Percentiles rank a stretch among this genome's conserved stretches.
phyloP scores from a whole-genome alignment of 495 filamentous ascomycete genomes.

The Clavariopsis aquatica region DNA sequence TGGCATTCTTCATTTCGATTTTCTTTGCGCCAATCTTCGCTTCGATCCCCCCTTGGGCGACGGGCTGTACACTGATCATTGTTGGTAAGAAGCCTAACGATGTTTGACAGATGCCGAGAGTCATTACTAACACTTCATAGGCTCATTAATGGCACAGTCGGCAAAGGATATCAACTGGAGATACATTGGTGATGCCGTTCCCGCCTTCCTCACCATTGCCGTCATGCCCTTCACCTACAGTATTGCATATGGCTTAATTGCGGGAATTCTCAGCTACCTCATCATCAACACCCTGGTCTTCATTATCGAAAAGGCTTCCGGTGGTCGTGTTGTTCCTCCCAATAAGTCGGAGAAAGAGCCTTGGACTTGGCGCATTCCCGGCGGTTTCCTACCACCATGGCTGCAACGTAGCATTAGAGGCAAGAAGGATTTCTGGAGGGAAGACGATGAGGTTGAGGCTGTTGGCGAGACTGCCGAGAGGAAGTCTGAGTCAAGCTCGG shows the following conservation, averaged over 20 bases:
- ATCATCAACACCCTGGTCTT: slow-evolving; percentile 66
- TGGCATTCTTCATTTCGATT: slow-evolving; percentile 82
- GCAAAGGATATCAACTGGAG: slow-evolving; percentile 81
- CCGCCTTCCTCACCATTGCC: slow-evolving; percentile 76
- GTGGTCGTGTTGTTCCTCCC: slow-evolving; percentile 68
- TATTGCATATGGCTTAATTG: slow-evolving; percentile 77
- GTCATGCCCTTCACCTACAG: slow-evolving; percentile 87
- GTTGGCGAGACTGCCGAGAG: slow-evolving; percentile 9
- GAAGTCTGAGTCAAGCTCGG: slow-evolving; percentile 10
- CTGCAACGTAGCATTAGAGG: slow-evolving; percentile 59
- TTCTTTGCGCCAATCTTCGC: slow-evolving; percentile 89
- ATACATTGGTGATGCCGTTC: slow-evolving; percentile 75
- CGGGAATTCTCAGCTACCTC: slow-evolving; percentile 73
- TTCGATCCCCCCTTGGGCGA: slow-evolving; percentile 81
- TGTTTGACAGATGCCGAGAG: background rate
- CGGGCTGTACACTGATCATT: slow-evolving; percentile 76
- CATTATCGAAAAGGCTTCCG: slow-evolving; percentile 62
- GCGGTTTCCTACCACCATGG: slow-evolving; percentile 72
- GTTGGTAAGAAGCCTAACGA: slow-evolving; percentile 45
- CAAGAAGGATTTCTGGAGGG: slow-evolving; percentile 66
- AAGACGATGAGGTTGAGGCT: slow-evolving; percentile 18
- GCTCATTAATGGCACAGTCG: slow-evolving; percentile 75
- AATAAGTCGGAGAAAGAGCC: slow-evolving; percentile 72
- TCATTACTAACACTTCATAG: slow-evolving; percentile 33
- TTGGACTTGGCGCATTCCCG: slow-evolving; percentile 69